Evolutionary conservation across 495 filamentous ascomycete species (phyloP).

Genomic region (Penicillium ucsense): DNA sequence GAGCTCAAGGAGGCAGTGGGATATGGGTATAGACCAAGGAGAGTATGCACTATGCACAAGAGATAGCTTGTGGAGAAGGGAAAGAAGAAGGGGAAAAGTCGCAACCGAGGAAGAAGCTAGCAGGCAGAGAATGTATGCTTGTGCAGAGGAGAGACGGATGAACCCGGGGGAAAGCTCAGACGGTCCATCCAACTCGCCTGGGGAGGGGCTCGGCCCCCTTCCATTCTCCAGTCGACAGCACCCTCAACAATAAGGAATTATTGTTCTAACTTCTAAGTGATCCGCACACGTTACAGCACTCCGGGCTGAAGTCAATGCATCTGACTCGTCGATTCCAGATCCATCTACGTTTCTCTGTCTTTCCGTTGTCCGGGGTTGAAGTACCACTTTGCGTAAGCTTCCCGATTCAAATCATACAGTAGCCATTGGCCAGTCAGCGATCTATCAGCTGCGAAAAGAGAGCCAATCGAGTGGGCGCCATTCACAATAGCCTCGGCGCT

Average conservation of each 20-base stretch:
- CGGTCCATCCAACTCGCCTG: background rate
- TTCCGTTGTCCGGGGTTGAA: too few species aligned
- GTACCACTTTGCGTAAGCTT: too few species aligned
- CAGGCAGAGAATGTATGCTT: background rate
- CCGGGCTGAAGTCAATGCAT: too few species aligned
- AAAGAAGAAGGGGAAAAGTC: slow-evolving; percentile 9
- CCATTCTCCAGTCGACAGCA: background rate
- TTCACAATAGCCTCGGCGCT: slow-evolving; percentile 12
- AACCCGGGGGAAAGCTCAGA: slow-evolving; percentile 5
- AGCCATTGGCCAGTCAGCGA: too few species aligned
- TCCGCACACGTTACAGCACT: too few species aligned
- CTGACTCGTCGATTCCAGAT: too few species aligned
- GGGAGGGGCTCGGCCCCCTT: background rate
- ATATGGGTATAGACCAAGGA: slow-evolving; percentile 2
- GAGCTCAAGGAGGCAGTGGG: background rate
- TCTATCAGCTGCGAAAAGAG: background rate
- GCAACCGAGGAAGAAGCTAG: background rate
- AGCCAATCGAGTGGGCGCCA: slow-evolving; percentile 12
- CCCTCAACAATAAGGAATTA: background rate
- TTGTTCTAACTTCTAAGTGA: too few species aligned
- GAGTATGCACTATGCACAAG: background rate
- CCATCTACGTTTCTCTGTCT: too few species aligned
- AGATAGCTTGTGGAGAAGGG: slow-evolving; percentile 1
- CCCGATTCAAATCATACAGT: too few species aligned
- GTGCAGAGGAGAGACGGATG: slow-evolving; percentile 1